Evolutionary conservation across 2,329 filamentous ascomycete species (phyloP).

Genomic region (Stagonosporopsis chrysanthemi): DNA sequence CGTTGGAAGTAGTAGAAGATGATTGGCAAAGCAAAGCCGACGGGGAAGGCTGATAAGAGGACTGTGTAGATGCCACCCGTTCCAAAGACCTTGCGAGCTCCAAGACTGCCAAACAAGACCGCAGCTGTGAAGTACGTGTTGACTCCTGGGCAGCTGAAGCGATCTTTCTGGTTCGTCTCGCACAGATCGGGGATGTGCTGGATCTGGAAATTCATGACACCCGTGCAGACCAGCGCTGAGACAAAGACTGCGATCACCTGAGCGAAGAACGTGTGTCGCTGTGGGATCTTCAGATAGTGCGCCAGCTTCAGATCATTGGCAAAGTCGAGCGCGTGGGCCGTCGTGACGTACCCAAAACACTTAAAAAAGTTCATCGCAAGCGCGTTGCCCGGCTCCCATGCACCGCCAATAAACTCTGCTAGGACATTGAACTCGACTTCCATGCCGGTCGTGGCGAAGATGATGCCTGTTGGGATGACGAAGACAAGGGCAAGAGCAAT

Average conservation of each 20-base stretch:
- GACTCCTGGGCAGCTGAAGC: conserved; percentile 60
- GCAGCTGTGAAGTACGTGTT: conserved; percentile 66
- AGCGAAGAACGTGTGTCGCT: conserved; percentile 65
- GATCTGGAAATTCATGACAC: conserved; percentile 58
- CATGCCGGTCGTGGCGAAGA: conserved; percentile 62
- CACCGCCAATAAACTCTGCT: too few relatives aligned
- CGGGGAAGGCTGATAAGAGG: conserved; percentile 60
- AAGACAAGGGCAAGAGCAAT: conserved; percentile 60
- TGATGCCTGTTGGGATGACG: conserved; percentile 61
- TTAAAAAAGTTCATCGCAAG: too few relatives aligned
- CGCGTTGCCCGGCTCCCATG: too few relatives aligned
- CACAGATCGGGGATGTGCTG: conserved; percentile 59
- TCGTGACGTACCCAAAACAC: too few relatives aligned
- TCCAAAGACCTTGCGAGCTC: conserved; percentile 60
- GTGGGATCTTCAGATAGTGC: conserved; percentile 67
- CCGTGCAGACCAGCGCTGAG: conserved; percentile 60
- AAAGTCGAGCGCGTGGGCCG: conserved; percentile 14
- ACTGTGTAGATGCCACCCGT: conserved; percentile 58
- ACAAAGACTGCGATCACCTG: conserved; percentile 66
- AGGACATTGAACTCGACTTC: conserved; percentile 63
- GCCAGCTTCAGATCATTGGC: conserved; percentile 36
- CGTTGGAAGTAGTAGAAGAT: conserved; percentile 44
- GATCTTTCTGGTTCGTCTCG: conserved; percentile 51
- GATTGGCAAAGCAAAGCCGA: conserved; percentile 58
- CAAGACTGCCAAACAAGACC: conserved; percentile 64